Evolutionary conservation across 164 flowering plant genomes (phyloP).

Genomic region (Vitis amurensis): DNA sequence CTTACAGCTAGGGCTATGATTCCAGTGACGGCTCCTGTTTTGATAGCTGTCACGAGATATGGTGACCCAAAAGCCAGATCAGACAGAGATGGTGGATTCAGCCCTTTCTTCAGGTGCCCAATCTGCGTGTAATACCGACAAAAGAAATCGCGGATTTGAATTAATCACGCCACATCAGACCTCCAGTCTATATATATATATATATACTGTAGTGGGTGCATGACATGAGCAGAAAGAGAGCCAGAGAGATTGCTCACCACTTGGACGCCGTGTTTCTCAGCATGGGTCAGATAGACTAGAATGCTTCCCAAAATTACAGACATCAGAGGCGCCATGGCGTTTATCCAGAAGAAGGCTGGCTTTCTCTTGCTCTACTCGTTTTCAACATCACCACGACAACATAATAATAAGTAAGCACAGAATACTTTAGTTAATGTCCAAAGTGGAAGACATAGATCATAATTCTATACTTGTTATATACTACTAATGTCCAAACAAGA

Average conservation of each 20-base stretch:
- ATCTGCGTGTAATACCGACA: constrained; percentile 46
- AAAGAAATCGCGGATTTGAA: background rate
- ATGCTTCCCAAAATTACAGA: constrained; percentile 75
- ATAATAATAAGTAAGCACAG: too few relatives aligned
- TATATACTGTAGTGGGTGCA: background rate
- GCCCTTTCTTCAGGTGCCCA: constrained; percentile 75
- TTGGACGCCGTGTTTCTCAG: constrained; percentile 80
- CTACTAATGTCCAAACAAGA: background rate
- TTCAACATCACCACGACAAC: too few relatives aligned
- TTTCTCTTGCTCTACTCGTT: constrained; percentile 49
- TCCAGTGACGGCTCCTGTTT: constrained; percentile 73
- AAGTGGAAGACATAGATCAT: too few relatives aligned
- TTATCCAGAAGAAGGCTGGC: constrained; percentile 69
- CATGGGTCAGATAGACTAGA: constrained; percentile 71
- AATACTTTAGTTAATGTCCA: too few relatives aligned
- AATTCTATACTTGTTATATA: too few relatives aligned
- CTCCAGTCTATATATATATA: too few relatives aligned
- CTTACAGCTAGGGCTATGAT: constrained; percentile 84
- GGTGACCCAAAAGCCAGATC: constrained; percentile 55
- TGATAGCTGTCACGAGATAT: constrained; percentile 47
- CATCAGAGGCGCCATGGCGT: constrained; percentile 75
- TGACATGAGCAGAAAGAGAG: constrained; percentile 1
- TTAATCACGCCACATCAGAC: too few relatives aligned
- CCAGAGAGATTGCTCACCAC: constrained; percentile 48
- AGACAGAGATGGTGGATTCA: constrained; percentile 64